Evolutionary conservation across 768 basidiomycete species (phyloP).

Genomic region (Amanita pseudoporphyria): DNA sequence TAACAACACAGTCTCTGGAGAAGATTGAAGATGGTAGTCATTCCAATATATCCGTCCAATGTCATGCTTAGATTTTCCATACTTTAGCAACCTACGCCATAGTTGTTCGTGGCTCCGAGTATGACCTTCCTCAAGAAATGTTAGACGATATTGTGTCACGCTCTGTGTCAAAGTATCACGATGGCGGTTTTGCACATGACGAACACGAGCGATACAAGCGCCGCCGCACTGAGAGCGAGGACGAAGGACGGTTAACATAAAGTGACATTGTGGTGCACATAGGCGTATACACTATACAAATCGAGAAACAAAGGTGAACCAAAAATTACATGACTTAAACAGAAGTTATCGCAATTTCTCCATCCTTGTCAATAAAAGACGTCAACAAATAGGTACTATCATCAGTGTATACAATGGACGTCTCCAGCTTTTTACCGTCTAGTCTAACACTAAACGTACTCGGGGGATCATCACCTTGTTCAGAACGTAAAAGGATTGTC

Average conservation of each 20-base stretch:
- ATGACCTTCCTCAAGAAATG: slow-evolving; percentile 56
- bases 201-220: slow-evolving; percentile 7
- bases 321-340: not conserved
- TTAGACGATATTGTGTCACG: slow-evolving; percentile 59
- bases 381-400: not conserved
- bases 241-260: not conserved
- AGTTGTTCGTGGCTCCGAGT: slow-evolving; percentile 63
- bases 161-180: slow-evolving; percentile 27
- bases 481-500: slow-evolving; percentile 1
- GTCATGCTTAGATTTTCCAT: slow-evolving; percentile 5
- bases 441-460: not conserved
- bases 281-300: not conserved
- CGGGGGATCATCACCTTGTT: not conserved
- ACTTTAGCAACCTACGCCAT: slow-evolving; percentile 61
- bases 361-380: not conserved
- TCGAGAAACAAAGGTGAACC: not conserved
- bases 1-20: slow-evolving; percentile 78
- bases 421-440: not conserved
- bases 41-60: not conserved
- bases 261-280: not conserved
- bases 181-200: slow-evolving; percentile 1
- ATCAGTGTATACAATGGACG: not conserved
- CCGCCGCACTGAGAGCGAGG: slow-evolving; percentile 1
- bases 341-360: not conserved
- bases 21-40: slow-evolving; percentile 88